phyloP scores from a whole-genome alignment of 176 grass and related monocot species.

The Lolium multiflorum region DNA sequence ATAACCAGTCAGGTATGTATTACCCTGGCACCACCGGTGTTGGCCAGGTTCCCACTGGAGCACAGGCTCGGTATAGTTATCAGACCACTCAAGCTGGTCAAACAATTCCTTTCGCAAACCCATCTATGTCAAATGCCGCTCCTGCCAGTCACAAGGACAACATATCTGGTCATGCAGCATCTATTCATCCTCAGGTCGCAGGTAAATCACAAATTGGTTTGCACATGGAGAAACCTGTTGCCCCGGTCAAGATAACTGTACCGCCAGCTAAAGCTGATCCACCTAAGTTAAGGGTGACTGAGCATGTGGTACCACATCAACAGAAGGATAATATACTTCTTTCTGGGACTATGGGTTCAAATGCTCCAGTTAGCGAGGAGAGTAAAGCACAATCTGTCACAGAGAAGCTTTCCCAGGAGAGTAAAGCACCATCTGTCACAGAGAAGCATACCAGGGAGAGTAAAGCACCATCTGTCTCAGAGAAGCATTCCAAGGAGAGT shows the following conservation, averaged over 20 bases:
- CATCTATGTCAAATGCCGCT: conserved; percentile 42
- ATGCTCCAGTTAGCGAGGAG: conserved; percentile 44
- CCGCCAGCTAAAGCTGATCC: conserved; percentile 59
- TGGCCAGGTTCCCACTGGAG: conserved; percentile 61
- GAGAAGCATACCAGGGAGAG: conserved; percentile 47
- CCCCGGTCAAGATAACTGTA: conserved; percentile 56
- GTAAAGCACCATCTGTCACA: conserved; percentile 25
- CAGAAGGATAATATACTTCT: conserved; percentile 47
- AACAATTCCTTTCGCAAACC: conserved; percentile 46
- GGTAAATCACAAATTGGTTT: conserved; percentile 42
- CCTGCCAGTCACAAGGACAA: conserved; percentile 41
- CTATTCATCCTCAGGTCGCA: conserved; percentile 42
- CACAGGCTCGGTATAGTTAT: conserved; percentile 64
- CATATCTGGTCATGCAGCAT: conserved; percentile 24
- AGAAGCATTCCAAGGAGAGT: conserved; percentile 45
- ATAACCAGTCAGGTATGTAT: conserved; percentile 59
- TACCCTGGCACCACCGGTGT: conserved; percentile 51
- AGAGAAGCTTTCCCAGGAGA: conserved; percentile 47
- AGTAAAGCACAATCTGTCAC: conserved; percentile 29
- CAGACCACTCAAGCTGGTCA: conserved; percentile 57
- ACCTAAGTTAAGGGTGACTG: conserved; percentile 46
- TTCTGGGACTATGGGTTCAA: conserved; percentile 31
- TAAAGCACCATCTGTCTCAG: conserved; percentile 30
- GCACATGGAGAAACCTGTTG: conserved; percentile 43
- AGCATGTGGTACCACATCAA: conserved; percentile 31